Evolutionary conservation across 208 protist species (phyloP), one percentile per base, ranked within the genome.

Genomic region (Leishmania braziliensis): DNA sequence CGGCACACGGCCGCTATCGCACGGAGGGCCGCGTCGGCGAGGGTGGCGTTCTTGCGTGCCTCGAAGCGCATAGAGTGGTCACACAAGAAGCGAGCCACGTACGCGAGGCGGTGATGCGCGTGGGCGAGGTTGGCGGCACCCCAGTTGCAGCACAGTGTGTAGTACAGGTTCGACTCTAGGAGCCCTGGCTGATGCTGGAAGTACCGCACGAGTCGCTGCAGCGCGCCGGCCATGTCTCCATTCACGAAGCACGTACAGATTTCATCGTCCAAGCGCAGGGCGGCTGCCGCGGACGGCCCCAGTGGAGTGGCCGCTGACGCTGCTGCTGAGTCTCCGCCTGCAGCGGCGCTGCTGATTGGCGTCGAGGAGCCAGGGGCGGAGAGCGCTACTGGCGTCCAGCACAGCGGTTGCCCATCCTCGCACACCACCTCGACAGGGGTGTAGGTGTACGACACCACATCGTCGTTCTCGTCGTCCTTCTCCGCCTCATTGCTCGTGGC

Each of bases 61-160:
- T 53, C 82, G 78, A 95, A 94, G 54, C 84, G 80, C 3, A 66
- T 48, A 5, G 89, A 92, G 46, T 87, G 88, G 80, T 94, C 91
- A 8, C 84, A 85, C 65, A 96, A 89, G 74, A 82, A 60, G 51
- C 95, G 91, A 43, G 80, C 74, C 29, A 89, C 51, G 78, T 93
- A 89, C 3, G 93, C 93, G 60, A 96, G 82, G 43, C 87, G 88
- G 80, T 97, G 95, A 69, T 97, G 95, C 8, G 84, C 84, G 84
- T 96, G 95, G 29, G 81, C 84, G n/a, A 93, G 79, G 75, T 81
- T 84, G 20, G 89, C 82, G 39, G 92, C 90, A 6, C 90, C 92
- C 86, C 92, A 89, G 78, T 95, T 88, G 71, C 86, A 88, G 66
- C 86, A 79, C 76, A 96, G 80, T 53, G 85, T 87, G 83, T 96